Conservation (phyloP, 129 eudicot species). For the Chrysanthemum makinoi region DNA sequence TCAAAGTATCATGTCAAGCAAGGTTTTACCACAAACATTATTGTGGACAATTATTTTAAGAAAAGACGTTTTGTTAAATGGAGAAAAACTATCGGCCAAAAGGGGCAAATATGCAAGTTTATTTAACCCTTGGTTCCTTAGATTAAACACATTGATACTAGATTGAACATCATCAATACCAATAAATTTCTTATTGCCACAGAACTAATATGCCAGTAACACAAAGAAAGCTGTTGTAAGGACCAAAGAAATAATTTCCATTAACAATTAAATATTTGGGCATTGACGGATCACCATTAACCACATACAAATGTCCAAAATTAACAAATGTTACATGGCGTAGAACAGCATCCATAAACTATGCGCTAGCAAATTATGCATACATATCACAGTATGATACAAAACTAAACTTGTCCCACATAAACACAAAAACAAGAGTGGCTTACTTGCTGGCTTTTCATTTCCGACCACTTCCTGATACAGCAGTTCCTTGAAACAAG, state of each 20-base stretch:
- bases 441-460: conserved; percentile 40
- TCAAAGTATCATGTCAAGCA: too few relatives aligned
- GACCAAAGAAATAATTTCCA: conserved; percentile 6
- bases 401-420: conserved; percentile 29
- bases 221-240: conserved; percentile 10
- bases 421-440: conserved; percentile 22
- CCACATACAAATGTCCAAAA: conserved; percentile 44
- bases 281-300: conserved; percentile 37
- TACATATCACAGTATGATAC: conserved; percentile 42
- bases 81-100: neutral
- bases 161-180: conserved; percentile 5
- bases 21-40: too few relatives aligned
- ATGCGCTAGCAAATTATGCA: conserved; percentile 35
- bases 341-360: conserved; percentile 36
- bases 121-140: neutral
- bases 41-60: neutral
- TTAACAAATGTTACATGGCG: conserved; percentile 37
- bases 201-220: conserved; percentile 14
- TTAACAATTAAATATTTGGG: conserved; percentile 23
- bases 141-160: conserved; percentile 3
- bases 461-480: conserved; percentile 61
- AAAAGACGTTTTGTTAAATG: neutral
- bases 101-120: neutral
- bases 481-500: conserved; percentile 65
- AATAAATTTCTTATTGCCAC: conserved; percentile 10